Evolutionary conservation across 305 asterid species (phyloP), one percentile per base, ranked within the genome.

Genomic region (Plantago lanceolata): DNA sequence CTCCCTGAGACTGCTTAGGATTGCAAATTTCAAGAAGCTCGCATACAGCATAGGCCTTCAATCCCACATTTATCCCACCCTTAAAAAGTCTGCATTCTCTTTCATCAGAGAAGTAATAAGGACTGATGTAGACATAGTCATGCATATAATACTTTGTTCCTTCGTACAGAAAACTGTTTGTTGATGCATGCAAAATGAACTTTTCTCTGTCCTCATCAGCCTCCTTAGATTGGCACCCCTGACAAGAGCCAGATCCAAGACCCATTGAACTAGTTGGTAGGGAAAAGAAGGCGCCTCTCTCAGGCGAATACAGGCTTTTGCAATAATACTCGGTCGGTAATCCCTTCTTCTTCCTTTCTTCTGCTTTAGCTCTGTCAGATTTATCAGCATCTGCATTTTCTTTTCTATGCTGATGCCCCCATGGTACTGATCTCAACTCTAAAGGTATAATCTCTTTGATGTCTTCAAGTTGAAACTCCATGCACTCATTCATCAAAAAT

Each of bases 1-100:
- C 67, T 53, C 73, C 67, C 66, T 76, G 78, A 50, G 79, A 49
- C 66, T 77, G 72, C 73, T 79, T 75, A 50, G 59, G 68, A 20
- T 74, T 76, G 59, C 78, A 64, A 69, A 93, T 79, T 71, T 84
- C 94, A 64, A 88, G 82, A 70, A 93, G 73, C 72, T 89, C 97
- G 70, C 96, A 87, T 61, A 92, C 65, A 40, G 71, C 86, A 75
- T 79, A 80, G 28, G 95, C 86, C 82, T 78, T 89, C 72, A 93
- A 70, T 33, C 99, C 97, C 63, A 93, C 97, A 77, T 93, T 93
- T 76, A 92, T 87, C 60, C 97, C 96, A 31, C 91, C 81, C 79
- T 89, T 89, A 72, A 76, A 78, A 63, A 79, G 68, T 73, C 76
- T 92, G 68, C 74, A 65, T 43, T 80, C 96, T 76, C 67, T 80